Conservation (phyloP, 2,329 filamentous ascomycete species). For the Microascus cirrosus region DNA sequence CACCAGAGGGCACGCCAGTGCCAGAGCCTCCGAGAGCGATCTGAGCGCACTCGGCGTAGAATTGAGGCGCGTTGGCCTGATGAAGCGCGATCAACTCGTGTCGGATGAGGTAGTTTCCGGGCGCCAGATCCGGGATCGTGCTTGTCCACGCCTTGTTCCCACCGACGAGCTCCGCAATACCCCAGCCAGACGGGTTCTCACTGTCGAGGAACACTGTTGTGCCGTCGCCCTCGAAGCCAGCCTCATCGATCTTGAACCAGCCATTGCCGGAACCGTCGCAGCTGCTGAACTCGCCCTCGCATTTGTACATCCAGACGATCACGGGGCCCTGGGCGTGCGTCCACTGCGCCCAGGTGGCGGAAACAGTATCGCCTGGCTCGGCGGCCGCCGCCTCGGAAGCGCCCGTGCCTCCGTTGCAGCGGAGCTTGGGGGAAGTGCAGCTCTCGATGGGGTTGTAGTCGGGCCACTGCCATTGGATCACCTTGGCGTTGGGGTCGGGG, state of each 20-base stretch:
- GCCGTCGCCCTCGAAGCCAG: constrained; percentile 22
- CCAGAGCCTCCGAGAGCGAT: constrained; percentile 43
- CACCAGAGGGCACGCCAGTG: constrained; percentile 13
- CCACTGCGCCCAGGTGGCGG: constrained; percentile 40
- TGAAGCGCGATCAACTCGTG: constrained; percentile 45
- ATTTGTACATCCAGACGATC: constrained; percentile 39
- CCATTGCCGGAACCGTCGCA: constrained; percentile 33
- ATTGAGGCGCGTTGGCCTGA: constrained; percentile 34
- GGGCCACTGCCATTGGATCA: constrained; percentile 47
- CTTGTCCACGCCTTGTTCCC: constrained; percentile 37
- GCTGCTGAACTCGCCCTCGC: constrained; percentile 29
- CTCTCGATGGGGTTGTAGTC: constrained; percentile 30
- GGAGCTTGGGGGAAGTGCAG: constrained; percentile 28
- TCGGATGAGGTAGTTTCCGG: constrained; percentile 42
- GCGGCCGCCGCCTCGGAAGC: constrained; percentile 26
- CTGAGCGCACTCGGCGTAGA: constrained; percentile 50
- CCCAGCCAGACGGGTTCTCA: constrained; percentile 19
- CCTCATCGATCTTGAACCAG: constrained; percentile 35
- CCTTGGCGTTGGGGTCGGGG: constrained; percentile 31
- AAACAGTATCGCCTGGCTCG: constrained; percentile 33
- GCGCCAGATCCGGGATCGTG: constrained; percentile 32
- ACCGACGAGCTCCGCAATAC: constrained; percentile 30
- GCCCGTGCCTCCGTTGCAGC: constrained; percentile 25
- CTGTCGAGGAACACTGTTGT: constrained; percentile 23
- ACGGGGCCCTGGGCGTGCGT: constrained; percentile 36